Percentiles rank a stretch among this genome's conserved stretches.
These are phyloP conservation scores for Proliferodiscus dingleyae DNA, from an alignment of 2,329 filamentous ascomycete genomes.

Conservation along the genomic window DNA sequence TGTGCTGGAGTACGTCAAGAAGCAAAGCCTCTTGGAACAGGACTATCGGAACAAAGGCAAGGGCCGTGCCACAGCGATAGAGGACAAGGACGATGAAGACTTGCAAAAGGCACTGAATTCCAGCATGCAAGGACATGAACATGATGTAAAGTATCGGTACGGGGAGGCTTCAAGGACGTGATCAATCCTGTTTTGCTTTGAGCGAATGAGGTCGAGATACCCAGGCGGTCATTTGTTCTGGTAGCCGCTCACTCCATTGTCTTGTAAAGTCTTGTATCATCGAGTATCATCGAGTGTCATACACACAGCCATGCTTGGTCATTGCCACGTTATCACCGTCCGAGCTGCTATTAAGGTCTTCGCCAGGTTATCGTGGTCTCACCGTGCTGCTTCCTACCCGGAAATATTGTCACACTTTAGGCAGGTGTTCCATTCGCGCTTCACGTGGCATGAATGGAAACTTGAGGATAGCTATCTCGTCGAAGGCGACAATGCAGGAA, in stretches of 20 bases:
- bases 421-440: slow-evolving; percentile 2
- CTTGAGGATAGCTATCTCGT: slow-evolving; percentile 10
- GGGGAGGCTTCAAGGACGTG: slow-evolving; percentile 11
- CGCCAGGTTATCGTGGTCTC: too few species aligned
- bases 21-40: slow-evolving; percentile 67
- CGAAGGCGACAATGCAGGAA: slow-evolving; percentile 9
- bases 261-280: slow-evolving; percentile 6
- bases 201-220: slow-evolving; percentile 2
- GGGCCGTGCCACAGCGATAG: slow-evolving; percentile 25
- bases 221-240: slow-evolving; percentile 13
- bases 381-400: too few species aligned
- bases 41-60: slow-evolving; percentile 35
- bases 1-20: slow-evolving; percentile 70
- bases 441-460: slow-evolving; percentile 2
- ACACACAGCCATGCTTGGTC: too few species aligned
- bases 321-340: too few species aligned
- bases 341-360: too few species aligned
- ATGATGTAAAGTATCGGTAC: slow-evolving; percentile 14
- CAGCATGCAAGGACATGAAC: slow-evolving; percentile 22
- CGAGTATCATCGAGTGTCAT: not conserved
- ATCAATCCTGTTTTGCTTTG: slow-evolving; percentile 14
- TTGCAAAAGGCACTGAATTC: slow-evolving; percentile 23
- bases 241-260: slow-evolving; percentile 13
- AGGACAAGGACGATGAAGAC: slow-evolving; percentile 22
- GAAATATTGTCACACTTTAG: slow-evolving; percentile 22